Base-by-base conservation (phyloP, 192 early-diverging fungal genomes). In the Coemansia sp. region DNA sequence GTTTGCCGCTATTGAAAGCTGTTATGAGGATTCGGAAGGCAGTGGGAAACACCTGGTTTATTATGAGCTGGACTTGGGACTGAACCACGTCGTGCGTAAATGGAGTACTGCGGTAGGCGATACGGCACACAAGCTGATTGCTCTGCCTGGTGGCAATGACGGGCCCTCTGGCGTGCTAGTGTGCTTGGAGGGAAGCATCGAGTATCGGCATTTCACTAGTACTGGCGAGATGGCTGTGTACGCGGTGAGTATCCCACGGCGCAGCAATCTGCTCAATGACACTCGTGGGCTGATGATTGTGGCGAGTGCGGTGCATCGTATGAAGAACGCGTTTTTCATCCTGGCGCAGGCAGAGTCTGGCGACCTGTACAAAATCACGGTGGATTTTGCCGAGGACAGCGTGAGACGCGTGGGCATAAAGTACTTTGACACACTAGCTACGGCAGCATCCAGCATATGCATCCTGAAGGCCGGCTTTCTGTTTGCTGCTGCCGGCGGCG, bases 151-250 rank as follows among this genome's bases (percentile, higher is more conserved):
- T 29, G 76, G 78, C 24, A 84, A 70, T 24, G 97, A 98, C 78
- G 98, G 98, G 24, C 98, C 98, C 10, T 93, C 92, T 29, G 98
- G 98, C 58, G 98, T 99, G 20, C 78, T 99, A 19, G 98, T 98
- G 15, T 98, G 98, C 82, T 88, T 91, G 4, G 95, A 94, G 70
- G 91, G 94, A 50, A 89, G 82, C 27, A 92, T 99, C 34, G 89
- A 93, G 7, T 99, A 93, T 83, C 84, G 84, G 36, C 94, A 98
- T 75, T 88, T 89, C 66, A 88, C 87, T 41, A 32, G 55, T 2
- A 34, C 34, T 20, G 59, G 38, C 46, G 39, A 29, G 2, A 78
- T 83, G 40, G 67, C 82, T 15, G 86, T 87, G 36, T 84, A 86
- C 41, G 83, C 88, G 6, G 87, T 94, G 2, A 88, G 91, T 36